Evolutionary conservation across 1,139 yeast genomes (phyloP).

Genomic region (Debaryomyces sp.): DNA sequence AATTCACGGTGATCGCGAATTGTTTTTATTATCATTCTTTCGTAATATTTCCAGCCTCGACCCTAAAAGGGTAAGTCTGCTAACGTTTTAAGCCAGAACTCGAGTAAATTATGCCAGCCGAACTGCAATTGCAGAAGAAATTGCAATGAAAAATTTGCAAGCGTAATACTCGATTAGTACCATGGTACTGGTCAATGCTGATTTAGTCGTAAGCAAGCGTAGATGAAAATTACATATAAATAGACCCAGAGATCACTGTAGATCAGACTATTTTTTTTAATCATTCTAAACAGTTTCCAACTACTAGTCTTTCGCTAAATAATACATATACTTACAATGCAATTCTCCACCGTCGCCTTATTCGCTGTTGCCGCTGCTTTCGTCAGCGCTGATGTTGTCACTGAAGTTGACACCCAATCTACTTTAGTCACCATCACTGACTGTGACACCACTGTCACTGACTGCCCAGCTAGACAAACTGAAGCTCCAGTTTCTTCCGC

Average conservation of each 20-base stretch:
- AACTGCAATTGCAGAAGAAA: constrained; percentile 2
- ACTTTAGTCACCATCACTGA: constrained; percentile 46
- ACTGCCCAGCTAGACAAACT: constrained; percentile 43
- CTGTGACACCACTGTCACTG: constrained; percentile 41
- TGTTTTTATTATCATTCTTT: not conserved
- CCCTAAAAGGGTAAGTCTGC: constrained; percentile 1
- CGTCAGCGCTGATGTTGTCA: constrained; percentile 39
- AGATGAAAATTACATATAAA: not conserved
- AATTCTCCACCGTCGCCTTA: constrained; percentile 51
- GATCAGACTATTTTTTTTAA: not conserved
- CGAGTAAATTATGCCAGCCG: not conserved
- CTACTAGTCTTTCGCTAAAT: constrained; percentile 31
- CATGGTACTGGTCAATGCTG: not conserved
- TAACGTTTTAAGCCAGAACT: constrained; percentile 1
- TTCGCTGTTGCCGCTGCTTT: constrained; percentile 44
- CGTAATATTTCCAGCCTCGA: constrained; percentile 2
- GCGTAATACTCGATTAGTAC: not conserved
- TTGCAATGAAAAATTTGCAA: constrained; percentile 4
- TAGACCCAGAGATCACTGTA: not conserved
- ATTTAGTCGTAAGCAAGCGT: not conserved
- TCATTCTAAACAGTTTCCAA: constrained; percentile 2
- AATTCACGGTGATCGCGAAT: constrained; percentile 5
- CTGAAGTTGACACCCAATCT: constrained; percentile 32
- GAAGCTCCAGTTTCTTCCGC: constrained; percentile 21
- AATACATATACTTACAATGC: constrained; percentile 29